These are phyloP conservation scores for Cladosporium sp. DNA, from an alignment of 2,329 filamentous ascomycete species.

Conservation along the genomic window DNA sequence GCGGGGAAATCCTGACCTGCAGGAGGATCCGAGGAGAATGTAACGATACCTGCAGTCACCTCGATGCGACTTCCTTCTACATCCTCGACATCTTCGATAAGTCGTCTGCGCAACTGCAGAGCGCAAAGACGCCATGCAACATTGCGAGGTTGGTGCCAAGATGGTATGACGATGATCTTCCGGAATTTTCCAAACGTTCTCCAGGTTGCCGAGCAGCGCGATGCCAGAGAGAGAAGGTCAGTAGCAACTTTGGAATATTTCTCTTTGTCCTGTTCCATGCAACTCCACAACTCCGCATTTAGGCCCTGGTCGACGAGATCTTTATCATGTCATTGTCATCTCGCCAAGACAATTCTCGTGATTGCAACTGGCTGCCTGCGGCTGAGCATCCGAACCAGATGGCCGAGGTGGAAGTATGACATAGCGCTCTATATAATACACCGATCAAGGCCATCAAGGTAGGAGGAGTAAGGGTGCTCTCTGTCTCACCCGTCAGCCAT, in stretches of 20 bases:
- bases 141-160: constrained; percentile 10
- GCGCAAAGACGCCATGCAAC: constrained; percentile 2
- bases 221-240: constrained; percentile 11
- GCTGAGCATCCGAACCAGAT: not conserved
- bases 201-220: constrained; percentile 1
- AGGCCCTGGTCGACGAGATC: not conserved
- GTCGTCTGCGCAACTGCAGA: not conserved
- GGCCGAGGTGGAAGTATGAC: not conserved
- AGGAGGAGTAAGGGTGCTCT: not conserved
- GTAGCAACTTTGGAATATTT: constrained; percentile 5
- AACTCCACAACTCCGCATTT: constrained; percentile 10
- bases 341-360: not conserved
- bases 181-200: constrained; percentile 1
- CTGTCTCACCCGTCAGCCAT: not conserved
- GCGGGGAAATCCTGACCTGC: too few species aligned
- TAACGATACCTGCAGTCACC: too few species aligned
- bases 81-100: not conserved
- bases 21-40: too few species aligned
- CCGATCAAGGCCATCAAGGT: constrained; percentile 4
- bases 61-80: too few species aligned
- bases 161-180: constrained; percentile 3
- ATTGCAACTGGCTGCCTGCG: not conserved
- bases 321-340: not conserved
- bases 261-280: not conserved
- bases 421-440: not conserved